phyloP scores from a whole-genome alignment of 2,329 filamentous ascomycete species.

The Bipolaris sorokiniana region DNA sequence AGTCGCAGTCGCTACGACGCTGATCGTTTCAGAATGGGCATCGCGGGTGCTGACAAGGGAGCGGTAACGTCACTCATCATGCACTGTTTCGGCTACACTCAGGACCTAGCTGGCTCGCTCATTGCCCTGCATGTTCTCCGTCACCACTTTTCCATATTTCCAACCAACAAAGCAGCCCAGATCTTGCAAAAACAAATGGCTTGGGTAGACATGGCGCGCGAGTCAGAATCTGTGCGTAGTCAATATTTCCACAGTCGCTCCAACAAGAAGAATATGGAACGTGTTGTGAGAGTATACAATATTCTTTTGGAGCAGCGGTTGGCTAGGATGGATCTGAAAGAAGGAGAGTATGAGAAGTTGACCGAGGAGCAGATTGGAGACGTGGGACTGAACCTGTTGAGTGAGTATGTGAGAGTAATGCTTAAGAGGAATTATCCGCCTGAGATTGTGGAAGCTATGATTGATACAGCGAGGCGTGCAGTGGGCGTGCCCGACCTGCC shows the following conservation, averaged over 20 bases:
- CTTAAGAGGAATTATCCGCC: constrained; percentile 32
- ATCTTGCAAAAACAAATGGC: constrained; percentile 39
- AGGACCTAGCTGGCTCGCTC: constrained; percentile 44
- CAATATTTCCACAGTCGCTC: constrained; percentile 24
- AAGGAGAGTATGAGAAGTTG: constrained; percentile 20
- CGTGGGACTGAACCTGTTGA: constrained; percentile 36
- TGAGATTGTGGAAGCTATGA: constrained; percentile 37
- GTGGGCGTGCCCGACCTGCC: constrained; percentile 33
- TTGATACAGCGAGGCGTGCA: constrained; percentile 33
- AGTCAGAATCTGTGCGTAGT: constrained; percentile 11
- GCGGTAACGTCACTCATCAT: constrained; percentile 39
- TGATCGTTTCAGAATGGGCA: constrained; percentile 34
- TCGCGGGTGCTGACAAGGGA: constrained; percentile 29
- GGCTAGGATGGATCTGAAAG: constrained; percentile 22
- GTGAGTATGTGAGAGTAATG: constrained; percentile 41
- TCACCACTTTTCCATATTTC: constrained; percentile 34
- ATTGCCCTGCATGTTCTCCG: constrained; percentile 43
- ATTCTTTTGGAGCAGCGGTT: constrained; percentile 28
- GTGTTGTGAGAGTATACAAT: constrained; percentile 27
- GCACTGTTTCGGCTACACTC: constrained; percentile 44
- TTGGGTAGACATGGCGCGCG: constrained; percentile 35
- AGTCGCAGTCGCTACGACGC: constrained; percentile 34
- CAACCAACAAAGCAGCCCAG: constrained; percentile 24
- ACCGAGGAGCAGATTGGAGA: constrained; percentile 32
- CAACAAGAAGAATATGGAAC: constrained; percentile 19